Evolutionary conservation across 257 asterid species (phyloP).

Genomic region (Rubia yunnanensis): DNA sequence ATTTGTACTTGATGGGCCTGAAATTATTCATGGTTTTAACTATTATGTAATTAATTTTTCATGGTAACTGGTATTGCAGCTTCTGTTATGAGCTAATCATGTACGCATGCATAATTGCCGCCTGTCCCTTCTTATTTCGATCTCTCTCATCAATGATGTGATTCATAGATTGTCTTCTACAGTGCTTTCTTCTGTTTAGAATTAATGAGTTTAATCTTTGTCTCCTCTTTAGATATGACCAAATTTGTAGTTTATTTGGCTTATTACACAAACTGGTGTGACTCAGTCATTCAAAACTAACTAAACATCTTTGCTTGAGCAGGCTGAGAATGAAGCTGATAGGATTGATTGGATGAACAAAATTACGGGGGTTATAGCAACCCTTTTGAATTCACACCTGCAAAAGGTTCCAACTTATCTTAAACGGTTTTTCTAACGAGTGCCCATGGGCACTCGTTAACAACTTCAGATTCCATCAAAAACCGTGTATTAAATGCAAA

Average conservation of each 20-base stretch:
- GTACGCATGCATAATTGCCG: background rate
- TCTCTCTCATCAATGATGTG: background rate
- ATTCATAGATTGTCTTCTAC: background rate
- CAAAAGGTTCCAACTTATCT: conserved; percentile 50
- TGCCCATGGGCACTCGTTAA: too few species aligned
- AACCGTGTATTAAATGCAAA: too few species aligned
- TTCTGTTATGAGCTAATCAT: background rate
- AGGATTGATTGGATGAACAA: conserved; percentile 95
- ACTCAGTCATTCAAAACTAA: background rate
- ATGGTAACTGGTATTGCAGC: background rate
- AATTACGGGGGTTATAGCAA: conserved; percentile 74
- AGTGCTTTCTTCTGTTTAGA: background rate
- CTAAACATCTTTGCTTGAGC: conserved; percentile 18
- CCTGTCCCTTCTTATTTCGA: background rate
- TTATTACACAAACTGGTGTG: background rate
- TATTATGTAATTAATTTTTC: background rate
- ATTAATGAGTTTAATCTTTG: background rate
- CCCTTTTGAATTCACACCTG: conserved; percentile 86
- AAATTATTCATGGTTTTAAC: background rate
- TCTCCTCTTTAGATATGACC: background rate
- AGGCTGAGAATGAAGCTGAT: conserved; percentile 99
- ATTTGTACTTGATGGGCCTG: background rate
- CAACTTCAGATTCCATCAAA: too few species aligned
- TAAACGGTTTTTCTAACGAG: too few species aligned
- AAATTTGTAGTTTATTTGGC: background rate